Conservation (phyloP, 2,329 filamentous ascomycete species). For the Leptosphaerulina australis region DNA sequence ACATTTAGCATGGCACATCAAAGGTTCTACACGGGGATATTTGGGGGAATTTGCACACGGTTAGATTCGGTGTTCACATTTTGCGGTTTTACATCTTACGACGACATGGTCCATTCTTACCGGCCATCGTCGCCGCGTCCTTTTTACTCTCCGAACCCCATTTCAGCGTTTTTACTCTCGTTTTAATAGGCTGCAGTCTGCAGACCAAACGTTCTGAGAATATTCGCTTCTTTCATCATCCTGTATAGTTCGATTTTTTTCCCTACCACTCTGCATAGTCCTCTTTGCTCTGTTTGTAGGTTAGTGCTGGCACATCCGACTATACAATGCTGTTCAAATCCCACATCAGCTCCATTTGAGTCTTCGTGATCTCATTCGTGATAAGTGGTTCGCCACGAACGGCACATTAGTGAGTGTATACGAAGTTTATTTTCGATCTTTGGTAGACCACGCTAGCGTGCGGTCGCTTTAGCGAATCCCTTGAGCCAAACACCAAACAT, state of each 20-base stretch:
- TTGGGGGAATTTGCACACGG: constrained; percentile 25
- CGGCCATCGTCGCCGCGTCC: constrained; percentile 42
- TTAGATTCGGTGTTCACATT: constrained; percentile 40
- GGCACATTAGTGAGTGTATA: background rate
- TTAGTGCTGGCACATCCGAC: constrained; percentile 45
- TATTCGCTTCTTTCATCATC: constrained; percentile 37
- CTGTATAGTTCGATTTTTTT: constrained; percentile 30
- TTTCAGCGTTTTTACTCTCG: constrained; percentile 48
- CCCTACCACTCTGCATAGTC: constrained; percentile 29
- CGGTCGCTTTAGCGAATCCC: constrained; percentile 14
- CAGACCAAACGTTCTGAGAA: constrained; percentile 40
- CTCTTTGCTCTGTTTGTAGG: constrained; percentile 33
- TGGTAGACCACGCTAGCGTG: constrained; percentile 19
- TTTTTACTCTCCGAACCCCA: constrained; percentile 16
- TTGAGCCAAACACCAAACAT: constrained; percentile 4
- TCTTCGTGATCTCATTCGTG: background rate
- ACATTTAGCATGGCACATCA: constrained; percentile 33
- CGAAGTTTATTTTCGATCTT: constrained; percentile 3
- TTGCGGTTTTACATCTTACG: constrained; percentile 34
- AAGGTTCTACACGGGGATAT: constrained; percentile 24
- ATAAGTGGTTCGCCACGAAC: background rate
- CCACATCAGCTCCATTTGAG: background rate
- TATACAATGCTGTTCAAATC: constrained; percentile 25
- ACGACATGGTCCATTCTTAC: constrained; percentile 39
- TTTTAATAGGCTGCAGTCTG: constrained; percentile 44